Percentiles rank a stretch among this genome's conserved stretches.
Evolutionary conservation across 2,329 filamentous ascomycete genomes (phyloP).

Genomic region (Cordyceps cicadae): DNA sequence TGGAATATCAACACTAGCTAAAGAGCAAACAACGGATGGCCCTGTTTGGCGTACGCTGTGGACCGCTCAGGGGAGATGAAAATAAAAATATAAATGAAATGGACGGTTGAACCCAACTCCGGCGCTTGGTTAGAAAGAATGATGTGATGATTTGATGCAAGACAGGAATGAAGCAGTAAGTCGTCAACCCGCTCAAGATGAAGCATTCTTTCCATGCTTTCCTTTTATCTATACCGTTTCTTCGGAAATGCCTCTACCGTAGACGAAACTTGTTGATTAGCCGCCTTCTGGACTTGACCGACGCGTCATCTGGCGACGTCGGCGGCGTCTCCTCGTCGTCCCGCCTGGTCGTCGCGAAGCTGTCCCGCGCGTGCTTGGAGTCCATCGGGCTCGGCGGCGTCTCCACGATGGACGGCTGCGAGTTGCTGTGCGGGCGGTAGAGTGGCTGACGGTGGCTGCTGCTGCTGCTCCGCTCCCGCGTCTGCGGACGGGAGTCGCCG

Average conservation of each 20-base stretch:
- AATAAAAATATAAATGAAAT: not conserved
- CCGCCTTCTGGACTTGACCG: slow-evolving; percentile 19
- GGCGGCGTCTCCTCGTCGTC: slow-evolving; percentile 26
- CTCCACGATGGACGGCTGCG: slow-evolving; percentile 12
- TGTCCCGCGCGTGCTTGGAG: slow-evolving; percentile 33
- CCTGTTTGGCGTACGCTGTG: slow-evolving; percentile 4
- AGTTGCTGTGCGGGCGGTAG: not conserved
- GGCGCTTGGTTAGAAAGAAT: slow-evolving; percentile 3
- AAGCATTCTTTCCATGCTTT: not conserved
- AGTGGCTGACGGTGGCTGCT: slow-evolving; percentile 15
- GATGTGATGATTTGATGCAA: not conserved
- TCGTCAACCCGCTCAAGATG: not conserved
- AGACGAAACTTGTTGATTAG: slow-evolving; percentile 17
- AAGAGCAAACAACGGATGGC: not conserved
- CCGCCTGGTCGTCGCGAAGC: slow-evolving; percentile 21
- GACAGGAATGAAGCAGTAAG: not conserved
- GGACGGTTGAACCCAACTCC: slow-evolving; percentile 4
- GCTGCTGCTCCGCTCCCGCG: slow-evolving; percentile 14
- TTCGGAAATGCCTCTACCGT: not conserved
- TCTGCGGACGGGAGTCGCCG: too few relatives aligned
- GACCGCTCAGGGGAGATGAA: not conserved
- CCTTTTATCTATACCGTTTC: too few relatives aligned
- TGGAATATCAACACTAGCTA: not conserved
- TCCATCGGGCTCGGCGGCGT: slow-evolving; percentile 19
- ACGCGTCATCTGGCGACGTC: slow-evolving; percentile 26